Evolutionary conservation across 768 basidiomycete species (phyloP), one percentile per base, ranked within the genome.

Genomic region (Dacryopinax primogenitus): DNA sequence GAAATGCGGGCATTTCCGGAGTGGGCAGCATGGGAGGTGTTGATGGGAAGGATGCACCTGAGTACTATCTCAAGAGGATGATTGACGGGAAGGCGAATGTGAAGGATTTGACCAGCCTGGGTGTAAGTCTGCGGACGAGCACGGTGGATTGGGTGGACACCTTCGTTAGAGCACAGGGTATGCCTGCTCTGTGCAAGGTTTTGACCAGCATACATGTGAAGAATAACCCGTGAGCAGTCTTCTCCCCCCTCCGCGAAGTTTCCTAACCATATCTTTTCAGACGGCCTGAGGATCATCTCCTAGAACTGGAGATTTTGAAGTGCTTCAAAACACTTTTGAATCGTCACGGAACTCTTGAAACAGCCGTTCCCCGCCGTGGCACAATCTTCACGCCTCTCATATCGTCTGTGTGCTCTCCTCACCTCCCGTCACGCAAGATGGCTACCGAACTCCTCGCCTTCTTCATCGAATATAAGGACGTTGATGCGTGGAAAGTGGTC

Each of bases 51-150:
- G 86, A 87, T 67, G 84, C 88, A 9, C 92, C 94, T 1, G 89
- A 96, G 73, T 96, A 88, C 88, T 97, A 92, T 72, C 84, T 98
- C 68, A 84, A 86, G 74, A 91, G 87, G 75, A 91, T 96, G 73
- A 78, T 97, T 72, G 88, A 94, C 71, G 84, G 84, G 66, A 88
- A 88, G 1, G 85, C 96, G 62, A 92, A 86, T 0, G 76, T 84
- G 41, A 89, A 90, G 75, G 86, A 92, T 68, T 88, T 90, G 11
- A 79, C 81, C 23, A 84, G 87, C 65, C 77, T 98, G 51, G 80
- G 80, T 9, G 74, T 77, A 35, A 70, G 88, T 87, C 32, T 96
- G 82, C 4, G 72, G 92, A 69, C 81, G 94, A 64, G 89, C 90
- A 62, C 85, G 86, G 70, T 87, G 91, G 72, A 76, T 93, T 94